Evolutionary conservation across 371 early-diverging fungal species (phyloP).

Genomic region (Zychaea mexicana): DNA sequence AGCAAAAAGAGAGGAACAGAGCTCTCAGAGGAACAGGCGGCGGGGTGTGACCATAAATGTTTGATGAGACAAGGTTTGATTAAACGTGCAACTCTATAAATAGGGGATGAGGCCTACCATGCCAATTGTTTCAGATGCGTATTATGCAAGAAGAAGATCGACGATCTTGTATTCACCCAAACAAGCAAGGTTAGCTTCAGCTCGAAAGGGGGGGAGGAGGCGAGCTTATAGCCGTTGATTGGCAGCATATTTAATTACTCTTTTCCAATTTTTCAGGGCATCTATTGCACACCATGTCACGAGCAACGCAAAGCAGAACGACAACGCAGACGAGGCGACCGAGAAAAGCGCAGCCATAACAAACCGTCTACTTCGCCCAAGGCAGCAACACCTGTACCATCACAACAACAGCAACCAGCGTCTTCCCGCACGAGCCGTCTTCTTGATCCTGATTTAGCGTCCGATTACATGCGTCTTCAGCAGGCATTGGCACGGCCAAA

Average conservation of each 20-base stretch:
- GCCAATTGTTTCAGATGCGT: constrained; percentile 82
- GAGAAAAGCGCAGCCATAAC: constrained; percentile 20
- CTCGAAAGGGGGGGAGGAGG: not conserved
- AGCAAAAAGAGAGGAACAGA: not conserved
- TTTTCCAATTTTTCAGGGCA: constrained; percentile 28
- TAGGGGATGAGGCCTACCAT: constrained; percentile 83
- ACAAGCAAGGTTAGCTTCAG: constrained; percentile 64
- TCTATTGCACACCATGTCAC: constrained; percentile 49
- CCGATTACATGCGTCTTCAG: constrained; percentile 20
- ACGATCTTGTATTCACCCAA: constrained; percentile 80
- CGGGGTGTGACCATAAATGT: not conserved
- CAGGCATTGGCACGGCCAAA: constrained; percentile 11
- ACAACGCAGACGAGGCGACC: constrained; percentile 37
- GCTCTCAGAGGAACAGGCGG: not conserved
- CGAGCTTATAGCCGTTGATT: too few species aligned
- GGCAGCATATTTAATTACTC: not conserved
- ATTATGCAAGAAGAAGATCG: constrained; percentile 72
- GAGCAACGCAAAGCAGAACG: constrained; percentile 40
- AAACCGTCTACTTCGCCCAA: not conserved
- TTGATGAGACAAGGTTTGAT: not conserved
- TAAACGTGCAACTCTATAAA: not conserved
- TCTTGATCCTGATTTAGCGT: constrained; percentile 18
- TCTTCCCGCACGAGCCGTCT: constrained; percentile 14
- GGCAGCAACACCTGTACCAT: not conserved
- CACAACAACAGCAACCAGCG: not conserved